Percentiles rank a stretch among this genome's conserved stretches.
Evolutionary conservation across 805 yeast genomes (phyloP).

Genomic region (Candida cerambycidarum): DNA sequence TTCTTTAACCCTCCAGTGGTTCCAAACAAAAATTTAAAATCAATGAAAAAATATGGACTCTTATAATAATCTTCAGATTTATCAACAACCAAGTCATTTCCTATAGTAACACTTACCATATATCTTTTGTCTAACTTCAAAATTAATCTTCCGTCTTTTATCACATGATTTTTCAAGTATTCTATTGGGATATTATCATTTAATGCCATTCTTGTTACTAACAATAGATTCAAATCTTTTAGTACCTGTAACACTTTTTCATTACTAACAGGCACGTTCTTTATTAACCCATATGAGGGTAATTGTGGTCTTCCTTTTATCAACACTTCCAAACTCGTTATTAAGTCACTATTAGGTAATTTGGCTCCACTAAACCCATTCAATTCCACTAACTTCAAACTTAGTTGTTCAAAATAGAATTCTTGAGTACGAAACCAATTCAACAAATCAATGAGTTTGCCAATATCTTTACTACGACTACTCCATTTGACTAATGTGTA

Average conservation of each 20-base stretch:
- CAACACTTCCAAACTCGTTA: conserved; percentile 84
- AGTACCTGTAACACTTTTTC: conserved; percentile 59
- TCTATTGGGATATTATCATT: conserved; percentile 61
- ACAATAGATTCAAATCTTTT: conserved; percentile 65
- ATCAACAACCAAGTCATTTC: conserved; percentile 51
- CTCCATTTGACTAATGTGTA: conserved; percentile 92
- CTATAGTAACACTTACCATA: conserved; percentile 63
- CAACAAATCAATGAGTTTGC: conserved; percentile 77
- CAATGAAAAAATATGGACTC: conserved; percentile 76
- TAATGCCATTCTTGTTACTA: conserved; percentile 74
- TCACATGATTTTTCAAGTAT: conserved; percentile 56
- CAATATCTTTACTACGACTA: conserved; percentile 65
- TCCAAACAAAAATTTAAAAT: conserved; percentile 64
- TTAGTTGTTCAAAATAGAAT: conserved; percentile 57
- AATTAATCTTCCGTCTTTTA: conserved; percentile 74
- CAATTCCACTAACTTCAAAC: conserved; percentile 65
- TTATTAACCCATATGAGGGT: conserved; percentile 60
- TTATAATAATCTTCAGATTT: conserved; percentile 45
- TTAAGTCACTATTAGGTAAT: conserved; percentile 85
- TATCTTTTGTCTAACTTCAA: conserved; percentile 65
- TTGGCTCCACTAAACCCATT: conserved; percentile 85
- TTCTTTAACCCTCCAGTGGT: too few relatives aligned
- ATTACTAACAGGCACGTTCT: conserved; percentile 50
- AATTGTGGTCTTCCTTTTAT: conserved; percentile 74
- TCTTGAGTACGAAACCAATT: conserved; percentile 86